A percentile compares a stretch with the other conserved stretches of the same genome.
These are phyloP conservation scores for Pleurozium schreberi DNA, from an alignment of 225 moss, liverwort and hornwort genomes.

Conservation along the genomic window DNA sequence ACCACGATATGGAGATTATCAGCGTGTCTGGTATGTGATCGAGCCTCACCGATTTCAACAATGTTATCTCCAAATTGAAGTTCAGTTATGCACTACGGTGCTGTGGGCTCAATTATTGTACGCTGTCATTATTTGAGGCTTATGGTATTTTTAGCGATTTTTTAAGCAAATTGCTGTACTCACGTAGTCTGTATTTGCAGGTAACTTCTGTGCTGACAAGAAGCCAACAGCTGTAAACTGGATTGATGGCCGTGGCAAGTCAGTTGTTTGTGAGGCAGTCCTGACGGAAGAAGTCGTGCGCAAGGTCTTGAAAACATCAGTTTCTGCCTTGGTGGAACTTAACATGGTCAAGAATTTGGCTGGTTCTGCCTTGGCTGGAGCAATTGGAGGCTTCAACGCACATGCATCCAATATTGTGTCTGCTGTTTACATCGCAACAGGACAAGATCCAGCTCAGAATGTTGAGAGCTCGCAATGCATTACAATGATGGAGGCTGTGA, in stretches of 20 bases:
- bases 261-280: constrained; percentile 48
- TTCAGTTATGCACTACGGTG: neutral
- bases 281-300: constrained; percentile 40
- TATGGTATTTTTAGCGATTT: neutral
- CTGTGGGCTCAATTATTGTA: neutral
- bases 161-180: neutral
- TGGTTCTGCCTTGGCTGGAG: constrained; percentile 59
- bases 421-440: constrained; percentile 53
- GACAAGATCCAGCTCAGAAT: constrained; percentile 60
- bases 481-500: constrained; percentile 67
- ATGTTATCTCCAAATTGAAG: neutral
- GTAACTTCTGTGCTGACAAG: constrained; percentile 62
- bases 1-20: constrained; percentile 52
- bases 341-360: constrained; percentile 57
- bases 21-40: constrained; percentile 43
- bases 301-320: constrained; percentile 54
- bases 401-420: constrained; percentile 62
- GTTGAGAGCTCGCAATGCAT: constrained; percentile 66
- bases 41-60: neutral
- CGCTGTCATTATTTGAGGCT: neutral
- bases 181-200: constrained; percentile 4
- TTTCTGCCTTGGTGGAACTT: constrained; percentile 48
- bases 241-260: constrained; percentile 62
- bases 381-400: constrained; percentile 56
- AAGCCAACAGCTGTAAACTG: constrained; percentile 64